These are phyloP conservation scores for Macrotyloma uniflorum DNA, from an alignment of 306 rosid species.

Conservation along the genomic window DNA sequence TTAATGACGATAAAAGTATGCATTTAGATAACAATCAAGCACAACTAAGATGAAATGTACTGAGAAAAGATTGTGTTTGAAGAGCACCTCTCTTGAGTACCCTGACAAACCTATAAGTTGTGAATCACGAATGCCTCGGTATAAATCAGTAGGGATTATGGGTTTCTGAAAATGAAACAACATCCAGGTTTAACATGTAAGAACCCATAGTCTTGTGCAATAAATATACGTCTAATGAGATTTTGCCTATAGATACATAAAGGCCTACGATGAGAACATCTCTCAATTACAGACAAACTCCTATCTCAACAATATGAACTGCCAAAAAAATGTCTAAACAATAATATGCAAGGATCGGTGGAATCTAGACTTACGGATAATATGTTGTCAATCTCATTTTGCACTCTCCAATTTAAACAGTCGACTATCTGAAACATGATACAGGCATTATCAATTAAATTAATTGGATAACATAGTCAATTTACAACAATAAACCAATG, in stretches of 20 bases:
- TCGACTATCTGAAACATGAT: conserved; percentile 75
- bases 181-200: conserved; percentile 28
- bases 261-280: not conserved
- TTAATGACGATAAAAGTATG: not conserved
- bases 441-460: conserved; percentile 30
- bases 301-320: not conserved
- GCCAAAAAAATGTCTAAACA: conserved; percentile 23
- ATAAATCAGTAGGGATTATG: conserved; percentile 72
- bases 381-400: conserved; percentile 85
- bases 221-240: not conserved
- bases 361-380: conserved; percentile 62
- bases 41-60: not conserved
- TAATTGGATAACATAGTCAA: conserved; percentile 27
- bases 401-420: conserved; percentile 85
- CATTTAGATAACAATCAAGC: not conserved
- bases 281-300: not conserved
- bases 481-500: not conserved
- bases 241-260: conserved; percentile 22
- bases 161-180: conserved; percentile 74
- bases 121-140: conserved; percentile 83
- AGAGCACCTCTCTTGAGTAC: conserved; percentile 86
- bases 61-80: conserved; percentile 24
- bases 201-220: conserved; percentile 27
- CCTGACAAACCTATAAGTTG: conserved; percentile 96
- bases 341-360: conserved; percentile 14